Base-by-base conservation (phyloP, 164 flowering plant genomes). In the Malania oleifera region DNA sequence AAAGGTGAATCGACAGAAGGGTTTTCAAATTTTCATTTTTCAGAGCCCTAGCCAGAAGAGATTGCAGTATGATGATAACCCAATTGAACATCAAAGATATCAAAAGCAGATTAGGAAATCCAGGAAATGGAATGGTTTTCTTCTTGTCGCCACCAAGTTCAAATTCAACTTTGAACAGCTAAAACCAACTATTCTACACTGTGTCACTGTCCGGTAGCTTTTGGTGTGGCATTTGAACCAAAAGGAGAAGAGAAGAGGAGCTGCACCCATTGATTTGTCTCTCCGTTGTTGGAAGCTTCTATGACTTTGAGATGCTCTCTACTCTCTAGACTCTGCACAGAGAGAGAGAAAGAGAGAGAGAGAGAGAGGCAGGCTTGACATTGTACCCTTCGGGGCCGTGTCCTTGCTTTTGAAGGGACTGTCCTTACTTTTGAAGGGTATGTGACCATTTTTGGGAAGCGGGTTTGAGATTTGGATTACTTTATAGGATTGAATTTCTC, bases 191-290 rank as follows among this genome's bases (percentile, higher is more conserved):
- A 56, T 62, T 43, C 52, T 49, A 61, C 52, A 59, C 60, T 67
- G 78, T 70, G 70, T 64, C 52, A 59, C 60, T 67, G 78, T 70
- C 72, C 64, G 52, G 59, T 70, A 40, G 72, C 68, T 61, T 22
- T 74, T 74, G 70, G 65, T 53, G 40, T 15, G 27, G 56, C 39
- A 28, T 60, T 56, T 66, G 49, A 19, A 38, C 56, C 31, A 26
- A 52, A 53, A 37, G 57, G 54, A 28, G 18, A 58, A 39, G 53
- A 37, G 57, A 49, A 28, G 18, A 58, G 29, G 53, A 60, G 6
- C 26, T 56, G 47, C 50, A 31, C 39, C 62, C 50, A 47, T 46
- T 65, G 17, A 17, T 56, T 15, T 65, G 69, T 65, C 39, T 59
- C 54, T 52, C 14, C 41, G 22, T 51, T 11, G 17, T 74, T 74